Conservation (phyloP, 2,329 filamentous ascomycete species). For the Zasmidium cellare region DNA sequence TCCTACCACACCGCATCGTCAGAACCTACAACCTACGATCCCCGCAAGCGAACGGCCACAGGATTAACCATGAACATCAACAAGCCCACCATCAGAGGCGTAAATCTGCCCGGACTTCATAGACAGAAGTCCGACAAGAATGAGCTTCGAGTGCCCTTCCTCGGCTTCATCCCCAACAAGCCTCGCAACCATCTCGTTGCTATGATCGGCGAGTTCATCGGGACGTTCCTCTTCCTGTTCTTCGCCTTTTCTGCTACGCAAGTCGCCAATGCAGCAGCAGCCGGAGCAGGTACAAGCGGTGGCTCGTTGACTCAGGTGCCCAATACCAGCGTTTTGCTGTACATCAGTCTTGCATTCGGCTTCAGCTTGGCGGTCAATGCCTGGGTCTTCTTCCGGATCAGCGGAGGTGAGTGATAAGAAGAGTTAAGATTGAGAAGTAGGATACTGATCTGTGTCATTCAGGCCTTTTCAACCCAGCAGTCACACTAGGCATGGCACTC, state of each 20-base stretch:
- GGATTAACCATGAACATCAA: slow-evolving; percentile 40
- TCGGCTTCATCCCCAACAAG: slow-evolving; percentile 47
- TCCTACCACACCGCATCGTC: slow-evolving; percentile 11
- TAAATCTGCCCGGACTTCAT: slow-evolving; percentile 27
- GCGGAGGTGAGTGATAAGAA: slow-evolving; percentile 39
- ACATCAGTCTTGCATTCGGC: slow-evolving; percentile 43
- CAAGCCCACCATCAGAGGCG: slow-evolving; percentile 31
- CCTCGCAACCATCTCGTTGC: slow-evolving; percentile 46
- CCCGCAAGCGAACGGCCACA: not conserved
- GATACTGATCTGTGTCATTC: not conserved
- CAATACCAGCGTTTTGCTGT: slow-evolving; percentile 38
- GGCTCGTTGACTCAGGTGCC: slow-evolving; percentile 29
- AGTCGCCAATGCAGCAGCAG: slow-evolving; percentile 40
- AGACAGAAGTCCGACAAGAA: slow-evolving; percentile 19
- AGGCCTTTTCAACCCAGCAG: slow-evolving; percentile 42
- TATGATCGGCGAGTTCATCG: slow-evolving; percentile 47
- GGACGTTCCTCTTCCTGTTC: slow-evolving; percentile 47
- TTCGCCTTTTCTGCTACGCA: slow-evolving; percentile 42
- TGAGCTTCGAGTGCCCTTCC: slow-evolving; percentile 41
- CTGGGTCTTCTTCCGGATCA: slow-evolving; percentile 48
- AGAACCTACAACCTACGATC: not conserved
- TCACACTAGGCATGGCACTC: slow-evolving; percentile 50
- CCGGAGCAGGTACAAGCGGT: slow-evolving; percentile 16
- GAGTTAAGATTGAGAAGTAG: too few relatives aligned
- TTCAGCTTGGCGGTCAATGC: slow-evolving; percentile 47